Conservation (phyloP, 768 basidiomycete genomes). For the Pleurotus djamor region DNA sequence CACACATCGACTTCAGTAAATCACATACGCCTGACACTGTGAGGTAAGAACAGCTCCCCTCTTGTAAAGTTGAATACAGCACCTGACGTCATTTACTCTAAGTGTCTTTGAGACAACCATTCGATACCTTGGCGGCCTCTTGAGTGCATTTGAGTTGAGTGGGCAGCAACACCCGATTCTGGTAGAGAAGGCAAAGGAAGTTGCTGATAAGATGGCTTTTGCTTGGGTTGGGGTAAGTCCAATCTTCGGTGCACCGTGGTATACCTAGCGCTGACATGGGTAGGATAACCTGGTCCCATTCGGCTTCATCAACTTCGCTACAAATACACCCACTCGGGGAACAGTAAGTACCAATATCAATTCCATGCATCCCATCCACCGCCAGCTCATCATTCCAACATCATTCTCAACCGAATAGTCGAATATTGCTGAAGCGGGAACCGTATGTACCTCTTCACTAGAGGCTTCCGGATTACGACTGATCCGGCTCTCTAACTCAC, state of each 20-base stretch:
- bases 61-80: neutral
- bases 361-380: neutral
- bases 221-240: constrained; percentile 56
- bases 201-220: constrained; percentile 61
- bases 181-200: constrained; percentile 58
- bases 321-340: constrained; percentile 34
- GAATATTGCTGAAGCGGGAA: constrained; percentile 58
- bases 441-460: constrained; percentile 22
- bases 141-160: constrained; percentile 72
- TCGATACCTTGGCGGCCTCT: constrained; percentile 64
- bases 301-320: constrained; percentile 38
- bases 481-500: neutral
- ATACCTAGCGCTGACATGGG: neutral
- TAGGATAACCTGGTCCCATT: constrained; percentile 40
- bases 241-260: neutral
- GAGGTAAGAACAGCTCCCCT: constrained; percentile 25
- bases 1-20: constrained; percentile 40
- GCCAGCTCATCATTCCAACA: too few relatives aligned
- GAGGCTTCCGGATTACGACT: neutral
- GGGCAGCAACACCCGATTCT: constrained; percentile 45
- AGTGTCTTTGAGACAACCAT: constrained; percentile 80
- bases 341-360: constrained; percentile 19
- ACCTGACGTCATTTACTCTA: too few relatives aligned
- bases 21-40: constrained; percentile 39
- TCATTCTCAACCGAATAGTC: constrained; percentile 25